phyloP scores from a whole-genome alignment of 305 asterid genomes.

The Fraxinus paxiana region DNA sequence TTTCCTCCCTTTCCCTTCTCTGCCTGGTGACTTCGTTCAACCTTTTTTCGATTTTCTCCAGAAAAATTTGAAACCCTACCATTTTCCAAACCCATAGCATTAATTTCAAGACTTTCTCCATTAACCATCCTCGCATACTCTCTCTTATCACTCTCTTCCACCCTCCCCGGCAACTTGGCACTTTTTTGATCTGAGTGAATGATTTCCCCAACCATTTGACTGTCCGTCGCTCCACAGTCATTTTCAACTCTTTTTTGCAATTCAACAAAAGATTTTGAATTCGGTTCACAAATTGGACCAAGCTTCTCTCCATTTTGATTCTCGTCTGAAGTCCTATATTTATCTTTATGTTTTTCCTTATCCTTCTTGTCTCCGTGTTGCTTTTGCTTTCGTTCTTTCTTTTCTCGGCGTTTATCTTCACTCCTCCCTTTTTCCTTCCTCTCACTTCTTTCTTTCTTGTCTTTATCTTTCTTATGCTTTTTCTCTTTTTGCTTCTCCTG shows the following conservation, averaged over 20 bases:
- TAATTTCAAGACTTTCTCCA: constrained; percentile 32
- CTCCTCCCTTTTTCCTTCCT: constrained; percentile 48
- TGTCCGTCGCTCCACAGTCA: constrained; percentile 36
- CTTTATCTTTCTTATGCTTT: constrained; percentile 53
- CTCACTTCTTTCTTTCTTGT: constrained; percentile 48
- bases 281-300: constrained; percentile 22
- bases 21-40: constrained; percentile 27
- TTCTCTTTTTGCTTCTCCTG: constrained; percentile 59
- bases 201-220: constrained; percentile 34
- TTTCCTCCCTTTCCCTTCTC: constrained; percentile 34
- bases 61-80: constrained; percentile 26
- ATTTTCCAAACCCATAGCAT: constrained; percentile 35
- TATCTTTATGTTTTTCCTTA: constrained; percentile 34
- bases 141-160: constrained; percentile 31
- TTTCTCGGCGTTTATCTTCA: constrained; percentile 46
- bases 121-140: constrained; percentile 29
- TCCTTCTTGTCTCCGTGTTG: constrained; percentile 46
- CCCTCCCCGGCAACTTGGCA: constrained; percentile 21
- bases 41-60: constrained; percentile 30
- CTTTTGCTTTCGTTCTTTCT: constrained; percentile 53
- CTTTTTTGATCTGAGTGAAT: constrained; percentile 22
- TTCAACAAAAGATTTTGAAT: constrained; percentile 31
- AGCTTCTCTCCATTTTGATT: constrained; percentile 37
- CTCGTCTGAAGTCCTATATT: constrained; percentile 31
- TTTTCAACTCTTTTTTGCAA: constrained; percentile 41